Conservation (phyloP, 2,329 filamentous ascomycete genomes). For the Fusarium luffae region DNA sequence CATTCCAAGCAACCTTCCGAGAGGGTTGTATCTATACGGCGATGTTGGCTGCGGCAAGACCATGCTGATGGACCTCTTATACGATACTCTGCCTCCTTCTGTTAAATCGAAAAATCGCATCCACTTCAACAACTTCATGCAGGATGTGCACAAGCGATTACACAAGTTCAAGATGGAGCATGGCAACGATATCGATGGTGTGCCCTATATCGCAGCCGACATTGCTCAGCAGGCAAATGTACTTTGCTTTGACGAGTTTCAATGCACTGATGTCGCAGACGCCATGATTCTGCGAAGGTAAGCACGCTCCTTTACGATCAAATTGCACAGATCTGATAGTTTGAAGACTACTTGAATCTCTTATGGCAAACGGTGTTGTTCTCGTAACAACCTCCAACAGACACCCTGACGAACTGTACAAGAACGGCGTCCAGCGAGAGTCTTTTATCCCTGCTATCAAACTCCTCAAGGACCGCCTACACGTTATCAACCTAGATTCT, state of each 20-base stretch:
- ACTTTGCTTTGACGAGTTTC: slow-evolving; percentile 98
- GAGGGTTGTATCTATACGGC: slow-evolving; percentile 93
- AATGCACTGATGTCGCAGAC: slow-evolving; percentile 97
- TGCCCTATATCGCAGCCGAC: slow-evolving; percentile 94
- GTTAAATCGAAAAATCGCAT: slow-evolving; percentile 89
- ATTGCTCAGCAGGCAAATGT: slow-evolving; percentile 88
- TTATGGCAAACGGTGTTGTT: slow-evolving; percentile 98
- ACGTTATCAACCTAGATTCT: slow-evolving; percentile 94
- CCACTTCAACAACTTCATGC: slow-evolving; percentile 99
- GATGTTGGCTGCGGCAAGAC: slow-evolving; percentile 98
- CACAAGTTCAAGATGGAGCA: slow-evolving; percentile 91
- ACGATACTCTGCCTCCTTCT: slow-evolving; percentile 85
- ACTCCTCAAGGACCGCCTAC: slow-evolving; percentile 83
- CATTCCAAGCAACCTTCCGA: slow-evolving; percentile 80
- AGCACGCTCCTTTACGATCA: slow-evolving; percentile 5
- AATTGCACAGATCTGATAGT: slow-evolving; percentile 24
- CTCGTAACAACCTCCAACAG: slow-evolving; percentile 96
- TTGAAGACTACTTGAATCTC: slow-evolving; percentile 78
- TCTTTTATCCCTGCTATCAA: slow-evolving; percentile 96
- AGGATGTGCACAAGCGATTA: slow-evolving; percentile 90
- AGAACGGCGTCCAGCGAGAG: slow-evolving; percentile 95
- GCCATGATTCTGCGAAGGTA: slow-evolving; percentile 93
- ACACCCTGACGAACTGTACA: slow-evolving; percentile 96
- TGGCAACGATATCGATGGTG: slow-evolving; percentile 88
- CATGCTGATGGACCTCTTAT: slow-evolving; percentile 99